Evolutionary conservation across 2,329 filamentous ascomycete species (phyloP).

Genomic region (Calonectria ilicicola): DNA sequence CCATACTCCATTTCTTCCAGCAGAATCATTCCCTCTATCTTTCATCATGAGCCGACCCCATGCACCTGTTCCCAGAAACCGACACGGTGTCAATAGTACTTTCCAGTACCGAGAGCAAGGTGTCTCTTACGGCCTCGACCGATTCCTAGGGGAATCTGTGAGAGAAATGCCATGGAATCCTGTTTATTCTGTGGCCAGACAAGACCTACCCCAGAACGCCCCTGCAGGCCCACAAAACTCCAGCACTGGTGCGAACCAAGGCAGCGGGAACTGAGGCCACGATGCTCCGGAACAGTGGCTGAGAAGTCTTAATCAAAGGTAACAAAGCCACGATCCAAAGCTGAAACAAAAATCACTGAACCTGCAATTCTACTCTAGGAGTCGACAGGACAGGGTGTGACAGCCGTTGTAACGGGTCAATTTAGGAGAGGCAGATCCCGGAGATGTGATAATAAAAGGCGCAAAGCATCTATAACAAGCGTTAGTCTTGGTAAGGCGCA

Average conservation of each 20-base stretch:
- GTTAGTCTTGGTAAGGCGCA: constrained; percentile 23
- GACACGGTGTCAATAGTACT: background rate
- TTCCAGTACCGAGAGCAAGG: background rate
- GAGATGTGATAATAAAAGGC: background rate
- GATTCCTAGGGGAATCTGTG: background rate
- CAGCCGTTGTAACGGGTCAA: background rate
- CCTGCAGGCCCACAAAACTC: background rate
- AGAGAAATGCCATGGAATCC: background rate
- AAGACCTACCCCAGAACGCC: background rate
- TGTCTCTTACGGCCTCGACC: background rate
- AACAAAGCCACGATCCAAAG: background rate
- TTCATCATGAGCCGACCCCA: background rate
- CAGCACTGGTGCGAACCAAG: background rate
- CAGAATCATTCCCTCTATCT: background rate
- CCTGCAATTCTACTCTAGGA: background rate
- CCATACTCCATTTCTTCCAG: too few species aligned
- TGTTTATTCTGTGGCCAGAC: background rate
- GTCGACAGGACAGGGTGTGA: background rate
- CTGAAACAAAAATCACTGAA: background rate
- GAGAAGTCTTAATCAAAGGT: background rate
- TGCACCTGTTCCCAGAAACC: background rate
- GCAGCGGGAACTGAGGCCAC: background rate
- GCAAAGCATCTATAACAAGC: background rate
- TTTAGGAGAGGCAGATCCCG: background rate
- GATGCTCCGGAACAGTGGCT: too few species aligned